These are phyloP conservation scores for Barnettozyma populi DNA, from an alignment of 805 yeast genomes.

Conservation along the genomic window DNA sequence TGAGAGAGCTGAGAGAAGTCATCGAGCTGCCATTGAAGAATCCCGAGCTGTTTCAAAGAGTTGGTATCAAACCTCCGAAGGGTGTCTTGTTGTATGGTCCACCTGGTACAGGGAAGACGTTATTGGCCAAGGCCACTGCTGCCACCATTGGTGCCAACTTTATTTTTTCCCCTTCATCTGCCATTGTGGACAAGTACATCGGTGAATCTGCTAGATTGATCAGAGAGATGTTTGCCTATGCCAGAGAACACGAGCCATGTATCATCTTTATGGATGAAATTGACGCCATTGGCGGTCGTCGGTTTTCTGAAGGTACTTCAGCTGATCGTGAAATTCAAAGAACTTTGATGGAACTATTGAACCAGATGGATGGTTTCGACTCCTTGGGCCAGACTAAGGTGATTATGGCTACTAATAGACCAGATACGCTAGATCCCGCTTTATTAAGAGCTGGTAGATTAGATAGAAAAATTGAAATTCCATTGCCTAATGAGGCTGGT, in stretches of 20 bases:
- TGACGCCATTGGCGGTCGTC: conserved; percentile 97
- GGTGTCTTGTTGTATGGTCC: conserved; percentile 97
- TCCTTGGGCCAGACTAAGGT: conserved; percentile 94
- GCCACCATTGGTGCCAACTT: conserved; percentile 98
- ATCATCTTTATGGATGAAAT: conserved; percentile 98
- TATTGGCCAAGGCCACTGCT: conserved; percentile 95
- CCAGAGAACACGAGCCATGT: conserved; percentile 96
- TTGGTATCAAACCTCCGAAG: conserved; percentile 98
- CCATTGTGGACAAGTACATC: conserved; percentile 95
- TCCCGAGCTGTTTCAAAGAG: conserved; percentile 92
- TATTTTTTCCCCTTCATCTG: conserved; percentile 97
- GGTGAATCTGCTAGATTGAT: conserved; percentile 96
- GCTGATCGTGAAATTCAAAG: conserved; percentile 99
- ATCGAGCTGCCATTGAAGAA: conserved; percentile 95
- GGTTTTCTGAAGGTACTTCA: conserved; percentile 96
- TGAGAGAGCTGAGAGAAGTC: conserved; percentile 94
- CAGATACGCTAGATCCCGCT: conserved; percentile 97
- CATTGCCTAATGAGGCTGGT: conserved; percentile 94
- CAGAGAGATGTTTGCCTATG: conserved; percentile 97
- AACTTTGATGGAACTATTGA: conserved; percentile 92
- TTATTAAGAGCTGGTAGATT: conserved; percentile 94
- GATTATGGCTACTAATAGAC: conserved; percentile 99
- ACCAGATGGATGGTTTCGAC: conserved; percentile 99
- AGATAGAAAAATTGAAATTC: conserved; percentile 93
- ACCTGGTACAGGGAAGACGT: conserved; percentile 97